phyloP scores from a whole-genome alignment of 139 green algal genomes.

The Tetradesmus lagerheimii region DNA sequence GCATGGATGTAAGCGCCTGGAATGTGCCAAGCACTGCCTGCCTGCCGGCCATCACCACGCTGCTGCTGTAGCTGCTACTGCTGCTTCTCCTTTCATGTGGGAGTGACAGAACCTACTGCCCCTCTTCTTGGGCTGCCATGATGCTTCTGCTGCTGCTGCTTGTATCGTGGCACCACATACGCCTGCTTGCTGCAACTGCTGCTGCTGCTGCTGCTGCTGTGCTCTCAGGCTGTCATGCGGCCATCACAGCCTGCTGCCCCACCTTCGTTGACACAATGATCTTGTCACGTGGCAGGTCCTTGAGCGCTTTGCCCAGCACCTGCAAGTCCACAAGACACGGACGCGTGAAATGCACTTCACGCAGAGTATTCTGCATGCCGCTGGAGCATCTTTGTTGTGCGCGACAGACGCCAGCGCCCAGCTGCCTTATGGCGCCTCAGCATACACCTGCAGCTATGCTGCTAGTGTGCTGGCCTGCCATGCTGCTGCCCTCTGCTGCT shows the following conservation, averaged over 20 bases:
- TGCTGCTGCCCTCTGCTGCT: too few species aligned
- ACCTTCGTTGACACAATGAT: slow-evolving; percentile 92
- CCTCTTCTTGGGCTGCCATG: too few species aligned
- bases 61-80: background rate
- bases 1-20: too few species aligned
- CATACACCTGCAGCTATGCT: background rate
- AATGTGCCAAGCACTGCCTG: too few species aligned
- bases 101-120: too few species aligned
- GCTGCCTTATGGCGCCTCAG: background rate
- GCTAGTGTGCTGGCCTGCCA: background rate
- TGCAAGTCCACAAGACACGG: slow-evolving; percentile 43
- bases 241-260: background rate
- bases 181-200: background rate
- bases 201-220: background rate
- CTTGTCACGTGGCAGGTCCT: slow-evolving; percentile 82
- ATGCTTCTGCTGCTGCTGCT: too few species aligned
- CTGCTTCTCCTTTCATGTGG: background rate
- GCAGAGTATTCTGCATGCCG: background rate
- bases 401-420: too few species aligned
- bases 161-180: background rate
- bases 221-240: background rate
- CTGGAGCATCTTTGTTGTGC: background rate
- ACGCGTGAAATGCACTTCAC: too few species aligned
- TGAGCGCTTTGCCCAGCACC: slow-evolving; percentile 83
- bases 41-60: too few species aligned